Percentiles rank a stretch among this genome's conserved stretches.
phyloP scores from a whole-genome alignment of 345 rosid species.

The Dimocarpus longan region DNA sequence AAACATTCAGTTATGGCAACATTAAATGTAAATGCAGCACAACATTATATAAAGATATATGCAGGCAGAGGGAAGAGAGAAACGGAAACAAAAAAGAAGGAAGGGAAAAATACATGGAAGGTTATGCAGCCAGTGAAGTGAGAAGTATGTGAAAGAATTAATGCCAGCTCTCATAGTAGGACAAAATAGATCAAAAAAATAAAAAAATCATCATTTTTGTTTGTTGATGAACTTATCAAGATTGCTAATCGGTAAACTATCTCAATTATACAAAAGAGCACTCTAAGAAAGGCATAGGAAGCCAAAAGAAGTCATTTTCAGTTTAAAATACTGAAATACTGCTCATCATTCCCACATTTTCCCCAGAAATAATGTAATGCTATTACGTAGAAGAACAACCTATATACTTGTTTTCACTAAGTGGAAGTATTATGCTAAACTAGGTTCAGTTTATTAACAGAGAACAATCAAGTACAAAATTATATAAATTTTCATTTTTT shows the following conservation, averaged over 20 bases:
- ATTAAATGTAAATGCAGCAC: not conserved
- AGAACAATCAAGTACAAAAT: not conserved
- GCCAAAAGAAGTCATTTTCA: not conserved
- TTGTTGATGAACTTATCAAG: not conserved
- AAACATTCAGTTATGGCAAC: conserved; percentile 13
- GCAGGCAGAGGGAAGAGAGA: not conserved
- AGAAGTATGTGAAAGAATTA: not conserved
- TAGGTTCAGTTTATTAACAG: not conserved
- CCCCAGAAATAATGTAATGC: not conserved
- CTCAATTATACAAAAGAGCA: not conserved
- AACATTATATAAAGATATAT: conserved; percentile 3
- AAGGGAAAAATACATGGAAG: not conserved
- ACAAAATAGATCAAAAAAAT: not conserved
- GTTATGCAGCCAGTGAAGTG: not conserved
- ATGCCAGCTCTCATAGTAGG: not conserved
- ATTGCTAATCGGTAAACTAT: not conserved
- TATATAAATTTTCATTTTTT: not conserved
- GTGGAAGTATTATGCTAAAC: conserved; percentile 13
- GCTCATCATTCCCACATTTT: not conserved
- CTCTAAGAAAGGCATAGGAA: not conserved
- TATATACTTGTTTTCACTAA: not conserved
- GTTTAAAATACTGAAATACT: not conserved
- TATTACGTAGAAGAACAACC: not conserved
- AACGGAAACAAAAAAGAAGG: not conserved
- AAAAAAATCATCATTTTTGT: not conserved